Base-by-base conservation (phyloP, 345 rosid genomes). In the Euphorbia pulcherrima region DNA sequence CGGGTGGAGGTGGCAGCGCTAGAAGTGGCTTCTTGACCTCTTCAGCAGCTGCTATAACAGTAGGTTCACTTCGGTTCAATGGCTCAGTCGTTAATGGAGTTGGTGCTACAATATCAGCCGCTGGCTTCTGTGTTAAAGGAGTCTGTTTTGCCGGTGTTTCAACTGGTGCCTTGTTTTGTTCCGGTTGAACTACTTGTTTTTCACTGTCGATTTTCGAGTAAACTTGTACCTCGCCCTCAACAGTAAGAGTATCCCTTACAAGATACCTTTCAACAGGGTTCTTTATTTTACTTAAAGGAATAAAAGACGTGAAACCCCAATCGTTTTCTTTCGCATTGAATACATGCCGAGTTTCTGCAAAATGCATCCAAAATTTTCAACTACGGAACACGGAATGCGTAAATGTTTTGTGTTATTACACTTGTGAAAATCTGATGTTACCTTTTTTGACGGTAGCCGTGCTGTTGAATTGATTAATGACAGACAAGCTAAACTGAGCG, bases 401-500 rank as follows among this genome's bases (percentile, higher is more conserved):
- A n/a, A n/a, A n/a, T n/a, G n/a, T 9, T 8, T 44, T 44, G 8
- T 44, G 2, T 44, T 44, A 9, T 44, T 14, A 16, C 1, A n/a
- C 21, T 1, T 21, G 20, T 7, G 26, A 20, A 7, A 4, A 6
- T 16, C 10, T 44, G 13, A 18, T 51, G 7, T 0, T 51, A 40
- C 52, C 52, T 40, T 40, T 40, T 12, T 4, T 40, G 9, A 62
- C 27, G 1, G 65, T 58, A 24, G 20, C 16, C 9, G 0, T 62
- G 65, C 2, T 41, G 24, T 40, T 62, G 50, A 21, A 62, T 40
- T 40, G 65, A 24, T 62, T 62, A 41, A 62, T 8, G 7, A 62
- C 20, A 21, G 52, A 29, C 52, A 78, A 37, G 62, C 70, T 72
- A 60, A 74, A 71, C 24, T 51, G 21, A 10, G 76, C 79, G 13